Conservation (phyloP, 2,329 filamentous ascomycete genomes). For the Phialemoniopsis sp. region DNA sequence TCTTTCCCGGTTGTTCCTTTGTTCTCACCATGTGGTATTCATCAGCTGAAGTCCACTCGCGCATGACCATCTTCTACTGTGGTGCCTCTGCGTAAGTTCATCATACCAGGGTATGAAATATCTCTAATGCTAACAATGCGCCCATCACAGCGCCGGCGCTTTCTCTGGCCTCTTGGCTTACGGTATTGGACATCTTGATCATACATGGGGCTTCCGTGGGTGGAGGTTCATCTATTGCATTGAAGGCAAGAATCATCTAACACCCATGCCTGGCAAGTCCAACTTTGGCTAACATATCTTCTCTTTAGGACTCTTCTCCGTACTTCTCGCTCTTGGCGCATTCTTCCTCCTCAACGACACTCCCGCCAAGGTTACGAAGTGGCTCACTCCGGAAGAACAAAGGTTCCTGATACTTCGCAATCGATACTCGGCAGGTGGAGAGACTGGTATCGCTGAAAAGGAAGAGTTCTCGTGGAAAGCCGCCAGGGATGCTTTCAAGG, state of each 20-base stretch:
- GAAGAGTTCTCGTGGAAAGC: constrained; percentile 9
- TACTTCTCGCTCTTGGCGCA: neutral
- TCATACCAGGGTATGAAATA: too few species aligned
- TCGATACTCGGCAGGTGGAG: constrained; percentile 8
- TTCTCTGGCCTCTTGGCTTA: constrained; percentile 2
- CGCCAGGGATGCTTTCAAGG: constrained; percentile 4
- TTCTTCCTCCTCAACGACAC: constrained; percentile 5
- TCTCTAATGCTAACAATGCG: too few species aligned
- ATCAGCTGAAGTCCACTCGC: constrained; percentile 4
- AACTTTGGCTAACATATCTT: too few species aligned
- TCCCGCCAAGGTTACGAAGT: constrained; percentile 7
- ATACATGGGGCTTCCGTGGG: constrained; percentile 4
- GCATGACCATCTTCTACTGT: constrained; percentile 1
- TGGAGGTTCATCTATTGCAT: constrained; percentile 3
- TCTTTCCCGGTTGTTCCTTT: constrained; percentile 3
- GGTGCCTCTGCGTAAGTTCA: too few species aligned
- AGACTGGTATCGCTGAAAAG: constrained; percentile 10
- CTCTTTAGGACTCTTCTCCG: neutral
- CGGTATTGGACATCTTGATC: constrained; percentile 2
- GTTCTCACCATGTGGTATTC: constrained; percentile 8
- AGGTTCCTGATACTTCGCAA: constrained; percentile 8
- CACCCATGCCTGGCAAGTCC: too few species aligned
- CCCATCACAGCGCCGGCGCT: neutral
- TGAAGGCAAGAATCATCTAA: neutral
- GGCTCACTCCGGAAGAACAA: constrained; percentile 11